Base-by-base conservation (phyloP, 768 basidiomycete genomes). In the Psilocybe cubensis region DNA sequence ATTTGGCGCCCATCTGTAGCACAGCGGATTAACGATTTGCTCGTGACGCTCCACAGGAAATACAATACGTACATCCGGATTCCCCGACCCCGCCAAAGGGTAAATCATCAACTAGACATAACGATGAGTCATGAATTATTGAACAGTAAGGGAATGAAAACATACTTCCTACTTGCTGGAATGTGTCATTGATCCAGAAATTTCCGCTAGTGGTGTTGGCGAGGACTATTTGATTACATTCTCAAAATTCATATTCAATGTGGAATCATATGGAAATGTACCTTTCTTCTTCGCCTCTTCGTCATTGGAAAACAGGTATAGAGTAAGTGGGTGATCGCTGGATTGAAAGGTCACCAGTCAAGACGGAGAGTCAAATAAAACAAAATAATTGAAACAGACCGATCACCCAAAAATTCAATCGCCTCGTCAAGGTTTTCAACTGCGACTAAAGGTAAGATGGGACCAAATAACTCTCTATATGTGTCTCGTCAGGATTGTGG, bases 401-500 rank as follows among this genome's bases (percentile, higher is more conserved):
- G 75, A 3, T 72, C 68, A 44, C 80, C 81, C 41, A 90, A 69
- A 62, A 83, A 83, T 1, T 76, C 74, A 33, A 89, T 73, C 0
- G 84, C 88, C 18, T 83, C 81, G 2, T 83, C 76, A 6, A 88
- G 52, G 51, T 68, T 73, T 28, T 85, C 80, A 0, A 91, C 79
- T 0, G 83, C 73, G 11, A 91, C 63, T 43, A 92, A 76, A 0
- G 89, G 84, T 6, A 92, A 64, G 21, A 92, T 68, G 0, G 91
- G 90, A 0, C 88, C 91, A 61, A 92, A 92, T 2, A 91, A 67
- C 67, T 92, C 91, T 58, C 89, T 90, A 60, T 4, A 48, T 28
- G 18, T 44, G 21, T 27, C 9, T 20, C 5, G 25, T 20, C 28
- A 54, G n/a, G n/a, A 20, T 29, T 12, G 29, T 43, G 24, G 33